Evolutionary conservation across 306 rosid species (phyloP), one percentile per base, ranked within the genome.

Genomic region (Vigna radiata): DNA sequence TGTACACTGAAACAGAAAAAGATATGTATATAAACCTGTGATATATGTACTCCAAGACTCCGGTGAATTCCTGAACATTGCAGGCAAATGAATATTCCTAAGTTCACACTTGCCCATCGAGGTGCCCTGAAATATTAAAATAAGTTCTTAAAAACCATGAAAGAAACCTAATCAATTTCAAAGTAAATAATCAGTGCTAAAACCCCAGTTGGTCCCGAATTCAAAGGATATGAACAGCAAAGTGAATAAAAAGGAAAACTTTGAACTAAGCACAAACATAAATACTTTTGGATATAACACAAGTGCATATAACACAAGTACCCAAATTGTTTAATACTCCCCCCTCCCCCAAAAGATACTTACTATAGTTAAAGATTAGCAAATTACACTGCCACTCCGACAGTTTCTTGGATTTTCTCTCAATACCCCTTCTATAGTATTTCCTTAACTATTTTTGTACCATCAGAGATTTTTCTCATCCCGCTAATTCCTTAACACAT

Each of bases 41-140:
- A 94, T 81, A 94, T 90, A 85, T 94, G 98, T 56, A 94, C 98
- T 69, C 98, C 98, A 58, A 92, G 98, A 82, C 96, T 88, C 46
- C 98, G 86, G 81, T 94, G 98, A 83, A 92, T 89, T 83, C 98
- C 98, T 16, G 98, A 94, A 81, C 97, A 94, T 65, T 89, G 97
- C 97, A 92, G 81, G 88, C 98, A 94, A 73, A 94, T 94, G 77
- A 94, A 92, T 67, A 89, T 88, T 79, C 98, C 98, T 37, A 94
- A 87, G 83, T 90, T 94, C 62, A 94, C 97, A 79, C 97, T 94
- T 33, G 98, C 98, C 98, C 98, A 94, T 80, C 98, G 85, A 5
- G 98, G 98, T 44, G 96, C 96, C 89, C 98, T 94, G 95, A 77
- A 52, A 55, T 70, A 77, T 29, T 29, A 47, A 71, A 62, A 25